Conservation (phyloP, 768 basidiomycete genomes). For the Cystofilobasidium bisporidii region DNA sequence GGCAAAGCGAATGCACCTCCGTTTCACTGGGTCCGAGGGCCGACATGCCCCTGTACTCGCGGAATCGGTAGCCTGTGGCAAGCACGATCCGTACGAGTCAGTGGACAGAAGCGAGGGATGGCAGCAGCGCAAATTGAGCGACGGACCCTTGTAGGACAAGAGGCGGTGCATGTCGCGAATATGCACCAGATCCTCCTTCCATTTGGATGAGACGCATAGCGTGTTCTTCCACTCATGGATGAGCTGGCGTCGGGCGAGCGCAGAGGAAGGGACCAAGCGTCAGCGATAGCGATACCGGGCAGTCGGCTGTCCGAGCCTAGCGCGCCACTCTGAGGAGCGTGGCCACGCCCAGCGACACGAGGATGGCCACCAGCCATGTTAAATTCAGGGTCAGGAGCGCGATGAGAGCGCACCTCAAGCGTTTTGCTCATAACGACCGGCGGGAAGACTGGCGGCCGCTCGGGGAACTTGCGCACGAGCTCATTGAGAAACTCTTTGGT, state of each 20-base stretch:
- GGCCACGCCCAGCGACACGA: neutral
- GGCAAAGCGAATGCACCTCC: conserved; percentile 37
- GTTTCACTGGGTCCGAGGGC: conserved; percentile 40
- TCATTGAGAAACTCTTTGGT: conserved; percentile 99
- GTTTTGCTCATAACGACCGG: conserved; percentile 91
- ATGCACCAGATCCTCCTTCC: conserved; percentile 93
- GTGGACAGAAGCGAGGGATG: no score
- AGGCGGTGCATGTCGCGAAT: conserved; percentile 96
- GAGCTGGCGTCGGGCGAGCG: conserved; percentile 39
- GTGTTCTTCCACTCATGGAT: conserved; percentile 92
- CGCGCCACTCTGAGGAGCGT: neutral
- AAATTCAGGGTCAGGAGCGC: no score
- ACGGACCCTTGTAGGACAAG: conserved; percentile 76
- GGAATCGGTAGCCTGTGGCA: conserved; percentile 43
- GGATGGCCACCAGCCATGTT: no score
- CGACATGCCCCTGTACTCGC: conserved; percentile 39
- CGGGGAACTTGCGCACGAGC: conserved; percentile 92
- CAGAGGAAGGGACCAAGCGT: neutral
- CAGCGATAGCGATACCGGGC: no score
- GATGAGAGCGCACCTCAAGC: conserved; percentile 58
- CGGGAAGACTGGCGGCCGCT: conserved; percentile 89
- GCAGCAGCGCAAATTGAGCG: no score
- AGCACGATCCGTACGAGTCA: neutral
- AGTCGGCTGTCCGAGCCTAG: no score
- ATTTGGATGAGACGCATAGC: conserved; percentile 76